Percentiles rank a stretch among this genome's conserved stretches.
phyloP scores from a whole-genome alignment of 148 eudicot genomes.

The Rhododendron henanense region DNA sequence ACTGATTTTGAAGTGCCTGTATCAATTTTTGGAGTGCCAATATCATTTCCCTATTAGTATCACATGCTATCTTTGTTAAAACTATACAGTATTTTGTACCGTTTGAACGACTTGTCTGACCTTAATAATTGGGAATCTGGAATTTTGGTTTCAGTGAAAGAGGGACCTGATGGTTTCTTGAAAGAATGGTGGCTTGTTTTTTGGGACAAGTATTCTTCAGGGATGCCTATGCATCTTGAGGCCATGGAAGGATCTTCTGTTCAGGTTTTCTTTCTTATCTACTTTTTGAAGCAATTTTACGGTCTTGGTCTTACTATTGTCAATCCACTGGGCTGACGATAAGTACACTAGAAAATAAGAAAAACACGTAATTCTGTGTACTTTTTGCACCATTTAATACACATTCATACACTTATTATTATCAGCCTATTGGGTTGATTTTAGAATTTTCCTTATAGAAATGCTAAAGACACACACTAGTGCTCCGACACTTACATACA shows the following conservation, averaged over 20 bases:
- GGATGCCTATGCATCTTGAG: background rate
- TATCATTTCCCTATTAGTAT: no score
- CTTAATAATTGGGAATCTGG: background rate
- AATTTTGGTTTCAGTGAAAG: background rate
- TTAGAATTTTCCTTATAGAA: no score
- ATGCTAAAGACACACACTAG: background rate
- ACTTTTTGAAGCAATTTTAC: background rate
- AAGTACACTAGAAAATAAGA: no score
- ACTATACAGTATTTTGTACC: background rate
- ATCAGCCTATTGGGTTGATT: no score
- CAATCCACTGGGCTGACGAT: no score
- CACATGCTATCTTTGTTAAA: background rate
- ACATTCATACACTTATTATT: no score
- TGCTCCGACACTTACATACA: background rate
- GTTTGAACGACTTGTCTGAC: background rate
- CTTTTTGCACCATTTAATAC: no score
- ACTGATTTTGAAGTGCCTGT: no score
- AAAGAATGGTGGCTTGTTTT: background rate
- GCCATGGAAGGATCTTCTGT: background rate
- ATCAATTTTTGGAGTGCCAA: no score
- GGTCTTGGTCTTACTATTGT: no score
- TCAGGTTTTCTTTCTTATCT: background rate
- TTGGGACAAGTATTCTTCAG: conserved; percentile 19
- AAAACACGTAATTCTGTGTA: no score
- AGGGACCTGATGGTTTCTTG: background rate